phyloP scores from a whole-genome alignment of 495 filamentous ascomycete species.

The Daldinia caldariorum region DNA sequence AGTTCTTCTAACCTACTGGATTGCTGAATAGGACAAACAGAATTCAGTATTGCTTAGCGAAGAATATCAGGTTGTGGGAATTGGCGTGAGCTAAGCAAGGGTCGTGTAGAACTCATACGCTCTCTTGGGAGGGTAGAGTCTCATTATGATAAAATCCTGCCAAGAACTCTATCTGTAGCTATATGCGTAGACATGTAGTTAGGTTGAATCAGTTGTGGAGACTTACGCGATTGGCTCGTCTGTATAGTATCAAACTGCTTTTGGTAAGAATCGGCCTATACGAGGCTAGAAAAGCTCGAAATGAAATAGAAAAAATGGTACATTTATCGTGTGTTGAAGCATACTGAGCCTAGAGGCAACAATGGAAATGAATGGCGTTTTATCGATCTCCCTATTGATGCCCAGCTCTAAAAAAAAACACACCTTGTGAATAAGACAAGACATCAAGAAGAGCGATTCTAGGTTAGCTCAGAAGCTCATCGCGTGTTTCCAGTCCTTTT shows the following conservation, averaged over 20 bases:
- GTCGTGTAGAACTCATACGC: neutral
- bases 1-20: neutral
- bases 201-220: neutral
- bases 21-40: neutral
- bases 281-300: slow-evolving; percentile 11
- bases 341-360: neutral
- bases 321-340: neutral
- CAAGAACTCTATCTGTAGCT: slow-evolving; percentile 1
- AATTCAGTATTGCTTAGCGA: neutral
- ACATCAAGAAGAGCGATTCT: neutral
- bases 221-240: neutral
- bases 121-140: neutral
- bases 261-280: slow-evolving; percentile 8
- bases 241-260: neutral
- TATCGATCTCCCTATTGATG: no score
- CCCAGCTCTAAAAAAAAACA: no score
- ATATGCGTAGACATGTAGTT: neutral
- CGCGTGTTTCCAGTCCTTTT: neutral
- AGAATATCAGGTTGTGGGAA: neutral
- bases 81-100: neutral
- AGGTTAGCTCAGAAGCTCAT: slow-evolving; percentile 5
- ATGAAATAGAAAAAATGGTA: neutral
- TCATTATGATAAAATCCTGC: neutral
- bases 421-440: no score
- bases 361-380: neutral